A percentile compares a stretch with the other conserved stretches of the same genome.
These are phyloP conservation scores for Proteromonas lacertae DNA, from an alignment of 352 stramenopile genomes.

Conservation along the genomic window DNA sequence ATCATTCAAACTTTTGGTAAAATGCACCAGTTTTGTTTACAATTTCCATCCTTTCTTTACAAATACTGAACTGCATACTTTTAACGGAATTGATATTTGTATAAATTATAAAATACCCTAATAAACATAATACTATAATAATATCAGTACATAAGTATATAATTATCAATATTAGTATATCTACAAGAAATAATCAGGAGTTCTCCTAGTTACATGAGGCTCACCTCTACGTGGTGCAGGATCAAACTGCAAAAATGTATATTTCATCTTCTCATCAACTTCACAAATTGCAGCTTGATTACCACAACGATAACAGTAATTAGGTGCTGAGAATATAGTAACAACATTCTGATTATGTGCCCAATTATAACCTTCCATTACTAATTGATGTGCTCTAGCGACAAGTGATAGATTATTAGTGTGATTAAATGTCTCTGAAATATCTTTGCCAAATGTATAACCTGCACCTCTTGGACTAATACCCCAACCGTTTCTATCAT, in stretches of 20 bases:
- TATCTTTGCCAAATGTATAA: conserved; percentile 56
- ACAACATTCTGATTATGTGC: conserved; percentile 78
- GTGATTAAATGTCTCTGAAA: conserved; percentile 61
- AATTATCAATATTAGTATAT: too few species aligned
- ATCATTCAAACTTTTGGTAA: too few species aligned
- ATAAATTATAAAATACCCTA: too few species aligned
- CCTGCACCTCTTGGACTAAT: too few species aligned
- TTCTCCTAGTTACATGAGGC: conserved; percentile 52
- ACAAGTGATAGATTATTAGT: conserved; percentile 61
- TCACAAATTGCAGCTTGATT: too few species aligned
- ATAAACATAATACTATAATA: too few species aligned
- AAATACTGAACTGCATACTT: too few species aligned
- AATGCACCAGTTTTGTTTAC: too few species aligned
- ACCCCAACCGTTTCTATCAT: conserved; percentile 64
- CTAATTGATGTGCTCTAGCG: conserved; percentile 58
- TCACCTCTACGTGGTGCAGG: conserved; percentile 55
- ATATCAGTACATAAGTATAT: too few species aligned
- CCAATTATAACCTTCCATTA: conserved; percentile 81
- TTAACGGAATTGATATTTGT: too few species aligned
- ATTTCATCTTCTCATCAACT: conserved; percentile 67
- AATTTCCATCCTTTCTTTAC: too few species aligned
- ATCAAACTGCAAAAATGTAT: conserved; percentile 80
- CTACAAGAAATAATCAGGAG: conserved; percentile 74
- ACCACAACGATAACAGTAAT: too few species aligned
- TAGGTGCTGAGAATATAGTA: conserved; percentile 94